Percentiles rank a stretch among this genome's conserved stretches.
These are phyloP conservation scores for Clathrus columnatus DNA, from an alignment of 768 basidiomycete genomes.

Conservation along the genomic window DNA sequence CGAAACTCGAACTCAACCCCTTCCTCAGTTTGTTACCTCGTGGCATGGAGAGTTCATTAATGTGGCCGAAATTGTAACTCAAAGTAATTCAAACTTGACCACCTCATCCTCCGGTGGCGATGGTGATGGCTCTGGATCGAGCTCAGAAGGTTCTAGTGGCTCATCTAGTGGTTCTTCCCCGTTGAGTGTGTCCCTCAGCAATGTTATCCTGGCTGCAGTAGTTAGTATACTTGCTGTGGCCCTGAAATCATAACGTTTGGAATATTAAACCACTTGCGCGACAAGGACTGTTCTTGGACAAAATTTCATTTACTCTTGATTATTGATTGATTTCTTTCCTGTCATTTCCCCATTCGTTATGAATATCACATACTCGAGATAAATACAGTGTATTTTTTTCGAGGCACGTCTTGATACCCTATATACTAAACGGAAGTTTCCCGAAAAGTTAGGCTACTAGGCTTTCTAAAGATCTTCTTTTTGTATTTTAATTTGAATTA, in stretches of 20 bases:
- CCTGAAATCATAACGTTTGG: background rate
- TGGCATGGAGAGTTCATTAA: constrained; percentile 1
- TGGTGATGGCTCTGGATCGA: background rate
- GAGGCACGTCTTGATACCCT: no score
- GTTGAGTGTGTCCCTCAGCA: background rate
- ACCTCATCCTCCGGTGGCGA: background rate
- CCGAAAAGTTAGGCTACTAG: no score
- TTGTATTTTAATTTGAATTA: no score
- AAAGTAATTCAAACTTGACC: background rate
- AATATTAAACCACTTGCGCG: background rate
- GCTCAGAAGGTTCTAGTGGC: background rate
- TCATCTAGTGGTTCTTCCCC: background rate
- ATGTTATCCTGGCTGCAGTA: background rate
- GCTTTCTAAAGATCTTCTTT: no score
- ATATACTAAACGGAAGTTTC: no score
- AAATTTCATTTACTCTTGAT: background rate
- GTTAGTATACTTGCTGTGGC: background rate
- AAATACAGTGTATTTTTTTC: background rate
- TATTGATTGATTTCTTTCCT: background rate
- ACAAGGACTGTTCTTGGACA: background rate
- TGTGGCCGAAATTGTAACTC: background rate
- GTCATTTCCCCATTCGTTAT: background rate
- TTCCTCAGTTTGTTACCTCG: background rate
- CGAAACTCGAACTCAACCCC: constrained; percentile 20
- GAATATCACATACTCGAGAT: background rate